Evolutionary conservation across 208 protist species (phyloP), one percentile per base, ranked within the genome.

Genomic region (Wallacemonas rigidus): DNA sequence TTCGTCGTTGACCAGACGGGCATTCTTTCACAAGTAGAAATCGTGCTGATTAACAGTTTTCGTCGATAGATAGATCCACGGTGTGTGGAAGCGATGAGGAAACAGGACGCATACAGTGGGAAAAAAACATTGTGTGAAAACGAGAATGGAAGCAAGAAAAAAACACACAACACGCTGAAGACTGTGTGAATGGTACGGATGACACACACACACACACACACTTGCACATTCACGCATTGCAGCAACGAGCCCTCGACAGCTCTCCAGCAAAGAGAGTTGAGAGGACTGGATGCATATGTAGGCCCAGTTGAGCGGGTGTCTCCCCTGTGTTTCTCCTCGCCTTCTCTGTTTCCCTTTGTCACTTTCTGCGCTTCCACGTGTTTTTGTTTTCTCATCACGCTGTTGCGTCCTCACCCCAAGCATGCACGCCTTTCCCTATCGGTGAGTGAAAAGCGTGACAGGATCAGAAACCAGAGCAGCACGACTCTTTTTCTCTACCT

Each of bases 1-100:
- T 96, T 96, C 79, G 76, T 90, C 14, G 82, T 89, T 11, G 91
- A 96, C 70, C 79, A 89, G 39, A 93, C 91, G 1, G 91, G 89
- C 36, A 91, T 96, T 62, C 76, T 94, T 11, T 77, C 76, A 2
- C 83, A 94, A 58, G 85, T 96, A 4, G 86, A 96, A 54, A 76
- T 71, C 1, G 91, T 96, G 6, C 76, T 96, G 11, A 89, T 87
- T 69, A 96, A 93, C 77, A 89, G 77, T 57, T 96, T 87, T 70
- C 65, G 86, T 40, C 79, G 86, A 17, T 93, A 72, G 81, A 35
- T 53, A 50, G 47, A 17, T 3, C 15, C 45, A 50, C 45, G 8
- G 45, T 50, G 45, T 1, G 14, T 9, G 14, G 48, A 15, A 53
- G 48, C 11, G 48, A 53, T 9, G 14, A 53, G 14, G 14, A 53